phyloP scores from a whole-genome alignment of 257 asterid species.

The Forsythia viridissima region DNA sequence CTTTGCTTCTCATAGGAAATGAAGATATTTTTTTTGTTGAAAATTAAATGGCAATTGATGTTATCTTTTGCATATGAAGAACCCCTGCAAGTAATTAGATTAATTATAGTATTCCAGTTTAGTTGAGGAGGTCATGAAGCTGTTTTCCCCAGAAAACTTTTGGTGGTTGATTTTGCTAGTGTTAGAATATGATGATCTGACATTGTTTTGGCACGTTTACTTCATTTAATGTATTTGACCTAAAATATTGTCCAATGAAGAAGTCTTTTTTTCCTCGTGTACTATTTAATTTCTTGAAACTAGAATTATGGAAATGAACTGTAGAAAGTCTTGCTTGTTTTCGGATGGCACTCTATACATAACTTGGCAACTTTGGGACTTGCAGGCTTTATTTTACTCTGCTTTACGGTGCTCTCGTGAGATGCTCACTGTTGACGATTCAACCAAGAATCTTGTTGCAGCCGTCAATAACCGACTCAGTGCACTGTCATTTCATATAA shows the following conservation, averaged over 20 bases:
- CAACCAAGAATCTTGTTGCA: conserved; percentile 56
- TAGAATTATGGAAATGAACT: too few species aligned
- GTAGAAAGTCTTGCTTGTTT: not conserved
- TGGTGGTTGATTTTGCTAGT: too few species aligned
- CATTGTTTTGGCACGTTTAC: not conserved
- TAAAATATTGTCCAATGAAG: not conserved
- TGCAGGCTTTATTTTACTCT: conserved; percentile 70
- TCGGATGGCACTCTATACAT: not conserved
- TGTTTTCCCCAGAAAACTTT: too few species aligned
- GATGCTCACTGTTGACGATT: conserved; percentile 59
- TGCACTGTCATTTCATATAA: too few species aligned
- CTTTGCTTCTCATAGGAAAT: too few species aligned
- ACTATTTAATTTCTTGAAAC: not conserved
- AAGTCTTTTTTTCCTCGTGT: not conserved
- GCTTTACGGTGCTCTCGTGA: conserved; percentile 72
- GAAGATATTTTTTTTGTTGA: too few species aligned
- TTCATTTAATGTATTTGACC: not conserved
- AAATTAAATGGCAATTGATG: too few species aligned
- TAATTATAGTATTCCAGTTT: too few species aligned
- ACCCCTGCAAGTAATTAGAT: too few species aligned
- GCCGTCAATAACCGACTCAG: conserved; percentile 38
- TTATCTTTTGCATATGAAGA: too few species aligned
- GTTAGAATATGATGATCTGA: too few species aligned
- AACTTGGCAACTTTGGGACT: not conserved
- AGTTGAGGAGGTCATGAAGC: too few species aligned